Base-by-base conservation (phyloP, 2,329 filamentous ascomycete species). In the Ascochyta lentis region DNA sequence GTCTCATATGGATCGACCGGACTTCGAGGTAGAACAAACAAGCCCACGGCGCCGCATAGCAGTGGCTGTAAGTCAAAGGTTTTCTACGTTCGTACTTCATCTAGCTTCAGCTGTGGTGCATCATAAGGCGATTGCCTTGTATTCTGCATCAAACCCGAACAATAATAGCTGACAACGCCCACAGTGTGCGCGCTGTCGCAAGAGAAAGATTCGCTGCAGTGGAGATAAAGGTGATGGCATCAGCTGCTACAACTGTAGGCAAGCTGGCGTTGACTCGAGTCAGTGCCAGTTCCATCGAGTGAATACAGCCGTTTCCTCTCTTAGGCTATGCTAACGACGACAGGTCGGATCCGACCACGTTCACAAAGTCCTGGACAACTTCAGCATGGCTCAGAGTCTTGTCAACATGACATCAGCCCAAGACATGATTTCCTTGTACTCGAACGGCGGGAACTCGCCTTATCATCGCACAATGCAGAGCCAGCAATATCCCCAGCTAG, bases 191-290 rank as follows among this genome's bases (percentile, higher is more conserved):
- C 87, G 94, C 64, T 98, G 94, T 77, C 87, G 94, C 58, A 93
- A 94, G 78, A 86, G 94, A 56, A 98, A 98, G 81, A 98, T 98
- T 67, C 89, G 91, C 65, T 98, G 94, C 79, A 96, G 90, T 69
- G 94, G 94, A 39, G 92, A 96, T 71, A 81, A 84, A 31, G 90
- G 89, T 29, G 86, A 89, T 68, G 89, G 89, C n/a, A 78, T 81
- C 35, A 87, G 88, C n/a, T 98, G 94, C 76, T 81, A 84, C 10
- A 96, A 93, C 74, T 98, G 94, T 80, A 89, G 86, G 68, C 86
- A 82, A 58, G 89, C 93, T 48, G 89, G 89, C 12, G 79, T 84
- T 24, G 84, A 88, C 22, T 79, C 78, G 47, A 73, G 64, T 3
- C 69, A 83, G 6, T 97, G 94, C 72, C 85, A 88, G 54, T 97